A percentile compares a stretch with the other conserved stretches of the same genome.
Evolutionary conservation across 805 yeast genomes (phyloP).

Genomic region (Candida silvatica): DNA sequence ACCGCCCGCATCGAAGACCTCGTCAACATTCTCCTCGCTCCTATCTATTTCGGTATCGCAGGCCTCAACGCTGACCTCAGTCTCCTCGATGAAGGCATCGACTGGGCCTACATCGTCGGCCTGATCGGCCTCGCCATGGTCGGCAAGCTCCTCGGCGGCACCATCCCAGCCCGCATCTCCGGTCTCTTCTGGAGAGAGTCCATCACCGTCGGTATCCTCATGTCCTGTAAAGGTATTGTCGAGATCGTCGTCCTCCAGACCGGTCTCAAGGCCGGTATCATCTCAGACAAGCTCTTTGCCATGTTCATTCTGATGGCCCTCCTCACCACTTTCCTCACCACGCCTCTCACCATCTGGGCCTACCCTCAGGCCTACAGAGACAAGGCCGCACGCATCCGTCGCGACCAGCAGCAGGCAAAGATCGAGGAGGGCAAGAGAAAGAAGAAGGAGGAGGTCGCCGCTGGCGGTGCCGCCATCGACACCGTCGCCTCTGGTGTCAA

Average conservation of each 20-base stretch:
- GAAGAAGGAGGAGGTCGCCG: constrained; percentile 6
- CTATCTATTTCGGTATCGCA: constrained; percentile 73
- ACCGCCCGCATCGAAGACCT: constrained; percentile 74
- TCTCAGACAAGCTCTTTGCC: constrained; percentile 55
- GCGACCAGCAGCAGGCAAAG: constrained; percentile 9
- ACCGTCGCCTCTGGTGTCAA: background rate
- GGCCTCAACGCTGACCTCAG: constrained; percentile 69
- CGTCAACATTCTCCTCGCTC: constrained; percentile 62
- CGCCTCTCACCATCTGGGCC: constrained; percentile 55
- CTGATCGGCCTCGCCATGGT: constrained; percentile 58
- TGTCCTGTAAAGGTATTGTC: constrained; percentile 87
- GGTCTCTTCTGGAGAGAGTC: constrained; percentile 70
- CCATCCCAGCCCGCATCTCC: constrained; percentile 49
- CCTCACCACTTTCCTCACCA: constrained; percentile 68
- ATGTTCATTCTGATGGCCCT: constrained; percentile 83
- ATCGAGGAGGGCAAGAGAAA: constrained; percentile 5
- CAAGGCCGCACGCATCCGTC: constrained; percentile 28
- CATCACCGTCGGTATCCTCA: constrained; percentile 65
- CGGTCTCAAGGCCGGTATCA: constrained; percentile 65
- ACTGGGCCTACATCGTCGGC: constrained; percentile 74
- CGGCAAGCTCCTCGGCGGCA: constrained; percentile 63
- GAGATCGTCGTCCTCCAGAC: constrained; percentile 72
- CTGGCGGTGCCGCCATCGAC: background rate
- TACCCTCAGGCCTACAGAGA: constrained; percentile 60
- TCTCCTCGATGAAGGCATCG: constrained; percentile 50